Percentiles rank a stretch among this genome's conserved stretches.
Evolutionary conservation across 768 basidiomycete genomes (phyloP).

Genomic region (Ramaria rubella): DNA sequence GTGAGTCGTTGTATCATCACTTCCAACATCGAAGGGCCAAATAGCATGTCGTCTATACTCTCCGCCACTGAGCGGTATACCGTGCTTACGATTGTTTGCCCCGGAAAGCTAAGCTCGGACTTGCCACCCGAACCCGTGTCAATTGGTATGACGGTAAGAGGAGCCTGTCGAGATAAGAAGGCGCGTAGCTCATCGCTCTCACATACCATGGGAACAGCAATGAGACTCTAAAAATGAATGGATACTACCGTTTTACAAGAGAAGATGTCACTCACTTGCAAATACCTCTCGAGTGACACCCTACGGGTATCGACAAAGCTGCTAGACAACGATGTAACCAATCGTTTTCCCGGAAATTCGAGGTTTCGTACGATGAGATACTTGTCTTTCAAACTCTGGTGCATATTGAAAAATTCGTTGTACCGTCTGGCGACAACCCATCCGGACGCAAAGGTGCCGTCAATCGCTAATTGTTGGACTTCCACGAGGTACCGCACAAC

Average conservation of each 20-base stretch:
- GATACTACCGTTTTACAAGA: neutral
- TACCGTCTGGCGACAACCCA: constrained; percentile 94
- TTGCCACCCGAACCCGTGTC: constrained; percentile 33
- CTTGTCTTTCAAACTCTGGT: constrained; percentile 76
- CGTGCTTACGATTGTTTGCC: constrained; percentile 72
- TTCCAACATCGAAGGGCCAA: constrained; percentile 93
- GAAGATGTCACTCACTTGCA: constrained; percentile 57
- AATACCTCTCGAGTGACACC: constrained; percentile 76
- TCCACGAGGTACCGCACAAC: constrained; percentile 91
- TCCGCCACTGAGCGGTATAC: constrained; percentile 90
- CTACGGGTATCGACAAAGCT: constrained; percentile 81
- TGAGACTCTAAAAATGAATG: constrained; percentile 46
- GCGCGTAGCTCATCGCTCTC: constrained; percentile 75
- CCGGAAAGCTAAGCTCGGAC: constrained; percentile 46
- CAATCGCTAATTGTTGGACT: constrained; percentile 78
- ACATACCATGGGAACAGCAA: constrained; percentile 68
- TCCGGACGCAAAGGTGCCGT: constrained; percentile 73
- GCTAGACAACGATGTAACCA: constrained; percentile 82
- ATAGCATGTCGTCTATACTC: constrained; percentile 96
- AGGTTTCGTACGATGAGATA: constrained; percentile 58
- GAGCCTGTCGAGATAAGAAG: constrained; percentile 85
- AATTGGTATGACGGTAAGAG: constrained; percentile 58
- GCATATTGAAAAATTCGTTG: constrained; percentile 90
- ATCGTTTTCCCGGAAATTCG: constrained; percentile 90
- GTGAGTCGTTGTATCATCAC: constrained; percentile 89